Evolutionary conservation across 352 stramenopile genomes (phyloP).

Genomic region (Phytophthora pistaciae): DNA sequence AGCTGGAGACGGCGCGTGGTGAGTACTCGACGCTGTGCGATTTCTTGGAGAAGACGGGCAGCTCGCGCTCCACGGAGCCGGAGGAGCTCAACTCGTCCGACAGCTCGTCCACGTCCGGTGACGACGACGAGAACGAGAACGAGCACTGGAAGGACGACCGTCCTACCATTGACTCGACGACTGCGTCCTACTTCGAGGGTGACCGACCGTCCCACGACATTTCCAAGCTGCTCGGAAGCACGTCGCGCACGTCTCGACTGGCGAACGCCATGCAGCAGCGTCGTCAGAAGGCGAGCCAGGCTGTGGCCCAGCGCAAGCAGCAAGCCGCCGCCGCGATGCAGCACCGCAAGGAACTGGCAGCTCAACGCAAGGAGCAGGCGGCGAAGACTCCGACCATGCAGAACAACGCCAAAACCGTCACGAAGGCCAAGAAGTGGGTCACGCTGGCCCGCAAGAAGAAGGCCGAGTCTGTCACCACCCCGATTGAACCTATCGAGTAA

Average conservation of each 20-base stretch:
- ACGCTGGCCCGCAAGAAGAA: slow-evolving; percentile 31
- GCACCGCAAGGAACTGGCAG: slow-evolving; percentile 29
- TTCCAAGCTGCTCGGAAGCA: slow-evolving; percentile 41
- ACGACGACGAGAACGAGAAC: slow-evolving; percentile 37
- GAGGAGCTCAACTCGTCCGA: slow-evolving; percentile 56
- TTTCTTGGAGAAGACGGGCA: slow-evolving; percentile 58
- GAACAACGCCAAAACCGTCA: slow-evolving; percentile 25
- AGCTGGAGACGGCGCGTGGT: slow-evolving; percentile 46
- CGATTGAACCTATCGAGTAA: slow-evolving; percentile 40
- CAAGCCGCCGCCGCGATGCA: slow-evolving; percentile 32
- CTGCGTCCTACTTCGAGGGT: slow-evolving; percentile 45
- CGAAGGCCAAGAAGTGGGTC: slow-evolving; percentile 48
- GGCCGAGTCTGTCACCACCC: slow-evolving; percentile 28
- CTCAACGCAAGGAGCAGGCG: slow-evolving; percentile 20
- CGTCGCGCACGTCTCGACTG: slow-evolving; percentile 38
- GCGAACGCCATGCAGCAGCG: slow-evolving; percentile 43
- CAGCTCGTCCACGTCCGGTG: slow-evolving; percentile 38
- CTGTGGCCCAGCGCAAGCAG: slow-evolving; percentile 43
- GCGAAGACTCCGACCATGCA: slow-evolving; percentile 15
- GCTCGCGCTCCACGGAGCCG: slow-evolving; percentile 54
- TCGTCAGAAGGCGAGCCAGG: slow-evolving; percentile 40
- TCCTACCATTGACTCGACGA: slow-evolving; percentile 32
- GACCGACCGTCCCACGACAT: slow-evolving; percentile 61
- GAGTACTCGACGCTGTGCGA: slow-evolving; percentile 63
- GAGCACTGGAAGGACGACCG: slow-evolving; percentile 44